Evolutionary conservation across 2,329 filamentous ascomycete species (phyloP).

Genomic region (Harringtonia aguacate): DNA sequence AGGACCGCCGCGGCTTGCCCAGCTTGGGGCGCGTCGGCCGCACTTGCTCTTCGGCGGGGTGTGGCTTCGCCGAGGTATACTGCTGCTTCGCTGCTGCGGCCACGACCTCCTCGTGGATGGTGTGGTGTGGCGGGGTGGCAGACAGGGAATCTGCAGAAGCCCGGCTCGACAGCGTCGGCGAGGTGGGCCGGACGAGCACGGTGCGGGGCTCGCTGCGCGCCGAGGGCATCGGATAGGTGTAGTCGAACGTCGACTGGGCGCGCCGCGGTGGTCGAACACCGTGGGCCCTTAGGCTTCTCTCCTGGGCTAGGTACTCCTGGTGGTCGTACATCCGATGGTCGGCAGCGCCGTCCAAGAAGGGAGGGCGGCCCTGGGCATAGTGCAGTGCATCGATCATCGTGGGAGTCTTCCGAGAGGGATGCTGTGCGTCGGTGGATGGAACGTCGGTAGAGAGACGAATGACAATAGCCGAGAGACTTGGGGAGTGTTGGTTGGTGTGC

Average conservation of each 20-base stretch:
- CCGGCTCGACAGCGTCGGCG: too few relatives aligned
- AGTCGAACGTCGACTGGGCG: constrained; percentile 36
- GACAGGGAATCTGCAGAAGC: too few relatives aligned
- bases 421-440: not conserved
- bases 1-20: constrained; percentile 40
- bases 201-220: constrained; percentile 8
- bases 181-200: constrained; percentile 7
- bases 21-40: constrained; percentile 1
- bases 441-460: too few relatives aligned
- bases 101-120: constrained; percentile 7
- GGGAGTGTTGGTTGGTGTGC: too few relatives aligned
- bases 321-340: constrained; percentile 20
- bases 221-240: constrained; percentile 20
- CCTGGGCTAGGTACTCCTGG: constrained; percentile 30
- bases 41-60: not conserved
- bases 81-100: too few relatives aligned
- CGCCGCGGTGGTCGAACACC: constrained; percentile 29
- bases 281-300: constrained; percentile 22
- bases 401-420: not conserved
- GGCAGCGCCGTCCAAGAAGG: constrained; percentile 9
- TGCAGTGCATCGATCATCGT: constrained; percentile 23
- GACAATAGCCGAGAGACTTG: too few relatives aligned
- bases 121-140: not conserved
- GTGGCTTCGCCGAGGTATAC: too few relatives aligned
- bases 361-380: constrained; percentile 10